Evolutionary conservation across 495 filamentous ascomycete genomes (phyloP).

Genomic region (Monascus purpureus): DNA sequence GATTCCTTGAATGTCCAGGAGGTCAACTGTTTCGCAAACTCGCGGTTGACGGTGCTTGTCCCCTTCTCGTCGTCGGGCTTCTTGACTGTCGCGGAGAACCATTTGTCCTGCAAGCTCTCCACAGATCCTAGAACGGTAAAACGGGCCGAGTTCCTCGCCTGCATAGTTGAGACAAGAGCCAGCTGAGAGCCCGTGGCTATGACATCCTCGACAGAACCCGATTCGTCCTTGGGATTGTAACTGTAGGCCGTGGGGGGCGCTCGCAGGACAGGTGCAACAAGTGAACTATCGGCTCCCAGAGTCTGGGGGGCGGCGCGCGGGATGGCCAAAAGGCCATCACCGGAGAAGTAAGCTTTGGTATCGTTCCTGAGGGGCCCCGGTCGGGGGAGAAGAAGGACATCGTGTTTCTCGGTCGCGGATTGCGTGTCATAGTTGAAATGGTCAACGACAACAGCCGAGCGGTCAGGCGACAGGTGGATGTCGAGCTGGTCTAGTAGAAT

Average conservation of each 20-base stretch:
- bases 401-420: constrained; percentile 68
- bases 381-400: constrained; percentile 65
- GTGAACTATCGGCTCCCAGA: constrained; percentile 57
- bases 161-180: constrained; percentile 65
- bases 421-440: constrained; percentile 85
- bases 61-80: constrained; percentile 37
- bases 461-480: constrained; percentile 76
- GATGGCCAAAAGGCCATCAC: constrained; percentile 59
- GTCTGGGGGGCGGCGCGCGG: constrained; percentile 67
- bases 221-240: constrained; percentile 88
- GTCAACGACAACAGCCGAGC: constrained; percentile 70
- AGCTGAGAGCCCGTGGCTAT: constrained; percentile 76
- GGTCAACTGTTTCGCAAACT: constrained; percentile 71
- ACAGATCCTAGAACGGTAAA: constrained; percentile 75
- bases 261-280: constrained; percentile 67
- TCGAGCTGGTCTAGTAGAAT: constrained; percentile 85
- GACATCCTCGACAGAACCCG: constrained; percentile 58
- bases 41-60: constrained; percentile 57
- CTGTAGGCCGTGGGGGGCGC: constrained; percentile 76
- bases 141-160: constrained; percentile 85
- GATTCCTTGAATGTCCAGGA: constrained; percentile 91
- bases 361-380: constrained; percentile 47
- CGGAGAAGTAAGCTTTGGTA: constrained; percentile 68
- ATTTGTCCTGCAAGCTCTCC: constrained; percentile 76
- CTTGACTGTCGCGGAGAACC: constrained; percentile 77